Base-by-base conservation (phyloP, 768 basidiomycete genomes). In the Xanthoconium stramineum region DNA sequence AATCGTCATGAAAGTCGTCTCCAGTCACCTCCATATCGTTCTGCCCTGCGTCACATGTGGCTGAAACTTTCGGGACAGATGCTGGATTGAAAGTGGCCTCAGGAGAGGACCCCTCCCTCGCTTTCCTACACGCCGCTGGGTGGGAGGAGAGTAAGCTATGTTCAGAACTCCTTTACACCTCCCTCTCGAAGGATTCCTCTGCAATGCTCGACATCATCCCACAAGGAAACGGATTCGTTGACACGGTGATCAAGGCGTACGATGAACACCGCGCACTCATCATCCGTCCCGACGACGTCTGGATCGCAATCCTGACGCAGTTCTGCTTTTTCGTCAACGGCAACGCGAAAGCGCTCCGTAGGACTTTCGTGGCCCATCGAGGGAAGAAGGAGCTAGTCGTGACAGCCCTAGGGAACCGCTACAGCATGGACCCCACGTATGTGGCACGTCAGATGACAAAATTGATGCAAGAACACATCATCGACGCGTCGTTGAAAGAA, bases 261-360 rank as follows among this genome's bases (percentile, higher is more conserved):
- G 69, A 65, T 51, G 24, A 53, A 5, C 72, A 73, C 29, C 61
- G 61, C 6, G 52, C 66, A 1, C 67, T 80, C 29, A 60, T 75
- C 39, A 57, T 78, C n/a, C 68, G 78, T 11, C 78, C 78, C 1
- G 79, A 80, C 47, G 78, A 80, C 59, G 69, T 79, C 24, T 24
- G 24, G 24, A 24, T 24, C 4, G 24, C 24, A 2, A 24, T 24
- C 24, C 24, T 24, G 24, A 24, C 24, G 4, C 24, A 24, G 4
- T 24, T 24, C 24, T 24, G 24, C 24, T 24, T 24, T 4, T 24
- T 24, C 4, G 24, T 24, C 24, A 24, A 24, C 4, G 24, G 24
- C 24, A 24, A 24, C 24, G 24, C 24, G 24, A 24, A 24, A 24
- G 24, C 24, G 24, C 24, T 24, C 24, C 24, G 24, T 24, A 24